A percentile compares a stretch with the other conserved stretches of the same genome.
Evolutionary conservation across 352 stramenopile genomes (phyloP).

Genomic region (Pythium phragmiticola): DNA sequence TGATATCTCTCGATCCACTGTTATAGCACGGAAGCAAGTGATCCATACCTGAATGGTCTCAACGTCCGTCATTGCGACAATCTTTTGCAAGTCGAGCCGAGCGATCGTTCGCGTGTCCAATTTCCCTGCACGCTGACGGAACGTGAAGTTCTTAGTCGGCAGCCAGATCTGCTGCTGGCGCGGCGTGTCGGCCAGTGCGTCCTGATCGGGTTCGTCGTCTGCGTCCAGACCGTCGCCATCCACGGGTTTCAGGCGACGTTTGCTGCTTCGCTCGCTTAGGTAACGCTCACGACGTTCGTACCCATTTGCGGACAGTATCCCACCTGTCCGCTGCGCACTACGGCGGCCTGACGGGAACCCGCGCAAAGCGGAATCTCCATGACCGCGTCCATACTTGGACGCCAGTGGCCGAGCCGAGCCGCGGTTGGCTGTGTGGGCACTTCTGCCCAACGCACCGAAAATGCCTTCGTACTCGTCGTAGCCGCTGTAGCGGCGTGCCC

Average conservation of each 20-base stretch:
- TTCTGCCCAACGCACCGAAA: slow-evolving; percentile 45
- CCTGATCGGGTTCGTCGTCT: slow-evolving; percentile 15
- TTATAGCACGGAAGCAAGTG: no score
- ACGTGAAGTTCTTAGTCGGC: slow-evolving; percentile 68
- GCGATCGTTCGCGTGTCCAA: slow-evolving; percentile 72
- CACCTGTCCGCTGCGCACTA: not conserved
- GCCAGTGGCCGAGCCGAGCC: not conserved
- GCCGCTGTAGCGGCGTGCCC: slow-evolving; percentile 26
- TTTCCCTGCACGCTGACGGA: slow-evolving; percentile 71
- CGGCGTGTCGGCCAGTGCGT: slow-evolving; percentile 1
- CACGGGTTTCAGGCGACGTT: slow-evolving; percentile 25
- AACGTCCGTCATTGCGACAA: slow-evolving; percentile 75
- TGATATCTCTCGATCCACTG: no score
- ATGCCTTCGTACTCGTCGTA: slow-evolving; percentile 72
- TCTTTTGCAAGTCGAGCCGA: slow-evolving; percentile 64
- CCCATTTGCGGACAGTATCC: slow-evolving; percentile 11
- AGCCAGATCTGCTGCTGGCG: slow-evolving; percentile 62
- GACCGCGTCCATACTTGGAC: slow-evolving; percentile 3
- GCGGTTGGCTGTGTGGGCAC: not conserved
- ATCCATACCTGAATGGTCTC: slow-evolving; percentile 55
- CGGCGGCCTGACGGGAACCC: slow-evolving; percentile 2
- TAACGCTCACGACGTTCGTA: slow-evolving; percentile 26
- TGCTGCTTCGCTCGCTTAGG: slow-evolving; percentile 24
- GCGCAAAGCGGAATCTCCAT: not conserved
- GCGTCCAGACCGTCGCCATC: slow-evolving; percentile 15